Conservation (phyloP, 179 eudicot species). For the Carnegiea gigantea region DNA sequence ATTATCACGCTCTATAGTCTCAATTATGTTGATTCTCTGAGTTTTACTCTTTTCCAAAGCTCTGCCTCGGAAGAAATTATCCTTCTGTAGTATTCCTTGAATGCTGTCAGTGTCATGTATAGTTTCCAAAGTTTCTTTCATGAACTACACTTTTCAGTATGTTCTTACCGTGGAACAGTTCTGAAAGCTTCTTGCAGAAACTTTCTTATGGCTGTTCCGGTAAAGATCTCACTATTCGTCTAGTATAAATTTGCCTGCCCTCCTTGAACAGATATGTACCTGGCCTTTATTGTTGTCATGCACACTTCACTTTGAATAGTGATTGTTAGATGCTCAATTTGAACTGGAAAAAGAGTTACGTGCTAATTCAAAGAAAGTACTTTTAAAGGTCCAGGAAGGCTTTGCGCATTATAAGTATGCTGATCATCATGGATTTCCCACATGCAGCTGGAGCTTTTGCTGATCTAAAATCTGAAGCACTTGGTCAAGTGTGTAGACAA, state of each 20-base stretch:
- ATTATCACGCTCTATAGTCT: neutral
- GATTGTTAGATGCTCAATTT: neutral
- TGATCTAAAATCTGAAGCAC: constrained; percentile 41
- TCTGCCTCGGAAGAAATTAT: neutral
- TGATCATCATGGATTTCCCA: constrained; percentile 45
- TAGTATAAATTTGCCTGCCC: too few relatives aligned
- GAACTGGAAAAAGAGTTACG: neutral
- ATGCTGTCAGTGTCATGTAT: neutral
- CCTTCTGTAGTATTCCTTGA: neutral
- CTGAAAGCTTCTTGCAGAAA: too few relatives aligned
- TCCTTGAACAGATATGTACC: too few relatives aligned
- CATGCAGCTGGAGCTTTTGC: constrained; percentile 46
- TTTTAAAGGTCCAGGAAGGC: constrained; percentile 39
- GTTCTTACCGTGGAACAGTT: too few relatives aligned
- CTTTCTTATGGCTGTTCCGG: too few relatives aligned
- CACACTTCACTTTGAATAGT: neutral
- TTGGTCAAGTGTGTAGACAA: constrained; percentile 33
- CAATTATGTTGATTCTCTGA: neutral
- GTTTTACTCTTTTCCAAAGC: neutral
- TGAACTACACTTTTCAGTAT: too few relatives aligned
- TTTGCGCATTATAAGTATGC: constrained; percentile 42
- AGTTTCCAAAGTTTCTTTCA: too few relatives aligned
- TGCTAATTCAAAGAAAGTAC: neutral
- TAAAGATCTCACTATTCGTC: too few relatives aligned
- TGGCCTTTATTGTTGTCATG: too few relatives aligned